Evolutionary conservation across 306 rosid genomes (phyloP).

Genomic region (Acacia confusa): DNA sequence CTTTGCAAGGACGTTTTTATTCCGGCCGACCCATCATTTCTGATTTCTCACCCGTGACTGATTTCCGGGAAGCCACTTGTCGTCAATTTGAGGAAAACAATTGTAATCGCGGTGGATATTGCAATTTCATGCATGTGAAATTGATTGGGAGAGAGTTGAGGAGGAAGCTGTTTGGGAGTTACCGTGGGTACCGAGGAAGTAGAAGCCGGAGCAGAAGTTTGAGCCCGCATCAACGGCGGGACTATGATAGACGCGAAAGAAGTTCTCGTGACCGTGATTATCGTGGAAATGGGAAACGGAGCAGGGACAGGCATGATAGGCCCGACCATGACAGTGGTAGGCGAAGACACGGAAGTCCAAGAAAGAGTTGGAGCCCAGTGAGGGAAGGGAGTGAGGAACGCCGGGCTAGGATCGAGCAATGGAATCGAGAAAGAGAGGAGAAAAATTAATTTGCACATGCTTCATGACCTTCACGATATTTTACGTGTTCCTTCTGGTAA

Average conservation of each 20-base stretch:
- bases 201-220: slow-evolving; percentile 54
- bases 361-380: slow-evolving; percentile 46
- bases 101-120: slow-evolving; percentile 76
- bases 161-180: slow-evolving; percentile 55
- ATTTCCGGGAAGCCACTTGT: slow-evolving; percentile 78
- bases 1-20: slow-evolving; percentile 62
- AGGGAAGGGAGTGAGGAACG: slow-evolving; percentile 80
- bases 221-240: slow-evolving; percentile 51
- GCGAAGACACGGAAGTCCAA: slow-evolving; percentile 43
- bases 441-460: slow-evolving; percentile 28
- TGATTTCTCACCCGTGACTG: slow-evolving; percentile 76
- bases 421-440: slow-evolving; percentile 74
- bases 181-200: slow-evolving; percentile 39
- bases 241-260: slow-evolving; percentile 40
- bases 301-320: slow-evolving; percentile 41
- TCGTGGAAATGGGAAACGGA: slow-evolving; percentile 29
- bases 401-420: slow-evolving; percentile 73
- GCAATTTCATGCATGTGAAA: slow-evolving; percentile 80
- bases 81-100: slow-evolving; percentile 72
- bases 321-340: slow-evolving; percentile 44
- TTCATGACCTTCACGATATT: not conserved
- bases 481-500: slow-evolving; percentile 14
- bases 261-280: slow-evolving; percentile 18
- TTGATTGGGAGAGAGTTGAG: slow-evolving; percentile 64
- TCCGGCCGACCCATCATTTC: slow-evolving; percentile 72